phyloP scores from a whole-genome alignment of 768 basidiomycete species.

The Pleurotus platypus region DNA sequence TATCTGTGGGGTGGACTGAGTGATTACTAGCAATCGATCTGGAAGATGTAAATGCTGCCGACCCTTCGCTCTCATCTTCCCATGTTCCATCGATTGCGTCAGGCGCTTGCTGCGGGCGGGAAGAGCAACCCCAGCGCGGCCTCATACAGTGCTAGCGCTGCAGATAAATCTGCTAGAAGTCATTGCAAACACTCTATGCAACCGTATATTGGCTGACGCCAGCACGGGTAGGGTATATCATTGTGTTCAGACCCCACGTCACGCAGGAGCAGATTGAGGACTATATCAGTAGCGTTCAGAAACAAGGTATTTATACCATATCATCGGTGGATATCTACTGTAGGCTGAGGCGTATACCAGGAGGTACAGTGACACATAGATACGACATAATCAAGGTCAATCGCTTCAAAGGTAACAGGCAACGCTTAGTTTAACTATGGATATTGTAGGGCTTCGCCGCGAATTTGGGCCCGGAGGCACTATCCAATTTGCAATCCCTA shows the following conservation, averaged over 20 bases:
- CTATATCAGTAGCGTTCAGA: slow-evolving; percentile 32
- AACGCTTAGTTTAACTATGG: not conserved
- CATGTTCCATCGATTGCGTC: slow-evolving; percentile 7
- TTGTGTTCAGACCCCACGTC: slow-evolving; percentile 49
- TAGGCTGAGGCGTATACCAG: slow-evolving; percentile 18
- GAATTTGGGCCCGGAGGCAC: slow-evolving; percentile 23
- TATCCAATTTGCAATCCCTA: slow-evolving; percentile 20
- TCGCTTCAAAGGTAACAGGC: not conserved
- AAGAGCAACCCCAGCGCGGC: not conserved
- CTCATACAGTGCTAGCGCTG: not conserved
- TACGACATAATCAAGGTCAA: slow-evolving; percentile 38
- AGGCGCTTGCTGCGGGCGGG: slow-evolving; percentile 4
- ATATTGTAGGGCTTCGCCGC: slow-evolving; percentile 38
- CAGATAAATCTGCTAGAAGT: slow-evolving; percentile 14
- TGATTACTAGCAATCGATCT: too few species aligned
- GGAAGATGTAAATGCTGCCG: too few species aligned
- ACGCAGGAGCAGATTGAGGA: slow-evolving; percentile 36
- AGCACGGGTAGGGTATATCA: slow-evolving; percentile 40
- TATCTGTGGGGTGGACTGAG: too few species aligned
- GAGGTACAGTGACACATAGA: slow-evolving; percentile 37
- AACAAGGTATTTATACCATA: slow-evolving; percentile 28
- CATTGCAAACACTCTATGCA: too few species aligned
- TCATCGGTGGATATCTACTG: not conserved
- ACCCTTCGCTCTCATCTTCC: too few species aligned
- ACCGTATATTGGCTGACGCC: not conserved